Conservation (phyloP, 176 grass and related monocot species). For the Poa annua region DNA sequence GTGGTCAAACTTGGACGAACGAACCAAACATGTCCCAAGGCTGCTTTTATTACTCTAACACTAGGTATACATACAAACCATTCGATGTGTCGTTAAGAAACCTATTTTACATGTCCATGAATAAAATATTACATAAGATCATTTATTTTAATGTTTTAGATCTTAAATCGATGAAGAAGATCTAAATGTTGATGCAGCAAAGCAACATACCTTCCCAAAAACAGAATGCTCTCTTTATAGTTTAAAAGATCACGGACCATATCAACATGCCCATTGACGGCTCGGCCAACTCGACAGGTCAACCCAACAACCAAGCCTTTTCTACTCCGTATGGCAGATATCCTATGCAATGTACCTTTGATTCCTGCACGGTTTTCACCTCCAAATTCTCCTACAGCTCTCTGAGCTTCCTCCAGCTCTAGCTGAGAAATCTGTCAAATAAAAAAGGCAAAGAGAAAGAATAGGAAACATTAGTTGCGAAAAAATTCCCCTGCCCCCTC, state of each 20-base stretch:
- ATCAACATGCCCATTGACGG: conserved; percentile 87
- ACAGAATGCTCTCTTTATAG: conserved; percentile 94
- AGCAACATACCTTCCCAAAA: conserved; percentile 71
- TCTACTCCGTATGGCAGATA: conserved; percentile 97
- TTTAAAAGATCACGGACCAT: conserved; percentile 90
- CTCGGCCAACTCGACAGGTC: conserved; percentile 93
- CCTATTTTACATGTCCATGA: neutral
- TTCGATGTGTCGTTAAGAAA: neutral
- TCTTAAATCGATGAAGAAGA: conserved; percentile 2
- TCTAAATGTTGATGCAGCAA: conserved; percentile 26
- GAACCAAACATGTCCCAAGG: neutral
- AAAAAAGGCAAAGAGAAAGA: conserved; percentile 6
- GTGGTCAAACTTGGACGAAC: neutral
- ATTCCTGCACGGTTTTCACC: conserved; percentile 92
- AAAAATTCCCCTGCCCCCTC: neutral
- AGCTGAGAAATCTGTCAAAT: conserved; percentile 75
- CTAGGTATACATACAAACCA: conserved; percentile 10
- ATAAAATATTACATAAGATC: neutral
- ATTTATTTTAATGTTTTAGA: neutral
- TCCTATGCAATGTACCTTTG: conserved; percentile 96
- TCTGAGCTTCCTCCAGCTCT: conserved; percentile 87
- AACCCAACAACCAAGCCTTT: conserved; percentile 95
- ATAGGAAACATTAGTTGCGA: conserved; percentile 20
- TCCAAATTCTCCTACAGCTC: conserved; percentile 89
- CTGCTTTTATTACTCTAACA: neutral